Percentiles rank a stretch among this genome's conserved stretches.
Conservation (phyloP, 495 filamentous ascomycete genomes). For the Beverwykella pulmonaria region DNA sequence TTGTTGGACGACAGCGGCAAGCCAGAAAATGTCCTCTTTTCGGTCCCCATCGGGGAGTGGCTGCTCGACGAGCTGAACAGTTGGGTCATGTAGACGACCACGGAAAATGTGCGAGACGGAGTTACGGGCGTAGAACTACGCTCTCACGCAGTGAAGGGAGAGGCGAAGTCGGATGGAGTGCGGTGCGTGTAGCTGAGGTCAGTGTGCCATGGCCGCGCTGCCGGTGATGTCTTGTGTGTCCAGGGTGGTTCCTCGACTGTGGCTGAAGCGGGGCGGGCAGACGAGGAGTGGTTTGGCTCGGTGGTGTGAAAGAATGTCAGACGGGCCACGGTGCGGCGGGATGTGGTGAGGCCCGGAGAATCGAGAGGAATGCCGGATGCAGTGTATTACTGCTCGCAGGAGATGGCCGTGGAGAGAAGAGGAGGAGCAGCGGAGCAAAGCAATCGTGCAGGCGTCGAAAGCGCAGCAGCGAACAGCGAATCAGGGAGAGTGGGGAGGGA, state of each 20-base stretch:
- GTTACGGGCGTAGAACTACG: not conserved
- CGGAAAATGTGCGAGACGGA: not conserved
- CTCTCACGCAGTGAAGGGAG: conserved; percentile 3
- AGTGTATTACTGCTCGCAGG: not conserved
- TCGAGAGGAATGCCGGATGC: conserved; percentile 5
- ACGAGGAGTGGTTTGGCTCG: conserved; percentile 1
- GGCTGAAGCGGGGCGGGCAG: conserved; percentile 10
- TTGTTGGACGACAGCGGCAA: conserved; percentile 44
- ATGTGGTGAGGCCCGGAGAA: not conserved
- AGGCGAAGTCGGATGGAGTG: not conserved
- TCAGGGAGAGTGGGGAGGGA: conserved; percentile 19
- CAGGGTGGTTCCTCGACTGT: conserved; percentile 9
- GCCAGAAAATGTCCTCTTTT: conserved; percentile 45
- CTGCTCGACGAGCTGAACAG: conserved; percentile 43
- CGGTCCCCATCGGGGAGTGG: conserved; percentile 30
- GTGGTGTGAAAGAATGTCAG: conserved; percentile 17
- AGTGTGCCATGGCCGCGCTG: conserved; percentile 25
- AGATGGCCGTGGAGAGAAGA: not conserved
- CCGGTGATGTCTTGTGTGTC: conserved; percentile 15
- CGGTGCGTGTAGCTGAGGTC: conserved; percentile 4
- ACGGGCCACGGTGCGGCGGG: not conserved
- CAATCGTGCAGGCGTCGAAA: not conserved
- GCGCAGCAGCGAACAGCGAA: conserved; percentile 13
- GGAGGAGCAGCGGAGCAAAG: not conserved
- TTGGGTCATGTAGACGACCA: conserved; percentile 42